Evolutionary conservation across 2,329 filamentous ascomycete species (phyloP).

Genomic region (Penicillium occitanis): DNA sequence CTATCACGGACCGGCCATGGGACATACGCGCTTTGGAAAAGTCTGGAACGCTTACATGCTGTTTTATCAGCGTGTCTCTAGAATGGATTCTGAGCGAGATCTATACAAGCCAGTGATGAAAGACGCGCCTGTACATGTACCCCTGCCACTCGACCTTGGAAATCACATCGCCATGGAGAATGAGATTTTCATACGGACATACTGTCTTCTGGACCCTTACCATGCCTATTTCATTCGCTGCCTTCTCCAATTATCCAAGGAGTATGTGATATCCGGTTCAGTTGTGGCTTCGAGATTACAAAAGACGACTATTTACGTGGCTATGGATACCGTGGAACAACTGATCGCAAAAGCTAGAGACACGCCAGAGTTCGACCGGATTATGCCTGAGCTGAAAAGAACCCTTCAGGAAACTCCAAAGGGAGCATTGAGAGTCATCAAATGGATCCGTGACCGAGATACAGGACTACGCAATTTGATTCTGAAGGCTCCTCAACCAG

Average conservation of each 20-base stretch:
- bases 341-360: slow-evolving; percentile 72
- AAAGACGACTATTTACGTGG: slow-evolving; percentile 42
- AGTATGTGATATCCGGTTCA: slow-evolving; percentile 51
- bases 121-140: slow-evolving; percentile 51
- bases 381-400: slow-evolving; percentile 54
- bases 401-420: slow-evolving; percentile 53
- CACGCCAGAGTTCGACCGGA: slow-evolving; percentile 59
- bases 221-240: slow-evolving; percentile 67
- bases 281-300: slow-evolving; percentile 51
- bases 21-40: slow-evolving; percentile 59
- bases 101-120: slow-evolving; percentile 47
- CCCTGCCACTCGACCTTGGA: slow-evolving; percentile 47
- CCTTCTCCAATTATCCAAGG: slow-evolving; percentile 59
- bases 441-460: slow-evolving; percentile 59
- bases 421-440: slow-evolving; percentile 60
- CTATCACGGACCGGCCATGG: slow-evolving; percentile 49
- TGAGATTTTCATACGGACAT: slow-evolving; percentile 68
- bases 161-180: slow-evolving; percentile 70
- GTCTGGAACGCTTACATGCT: slow-evolving; percentile 92
- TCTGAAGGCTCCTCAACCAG: slow-evolving; percentile 59
- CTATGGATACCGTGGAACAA: slow-evolving; percentile 68
- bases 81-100: slow-evolving; percentile 57
- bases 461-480: slow-evolving; percentile 65
- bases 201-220: slow-evolving; percentile 73
- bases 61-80: slow-evolving; percentile 83